A percentile compares a stretch with the other conserved stretches of the same genome.
Evolutionary conservation across 768 basidiomycete genomes (phyloP).

Genomic region (Nidula microcarpa): DNA sequence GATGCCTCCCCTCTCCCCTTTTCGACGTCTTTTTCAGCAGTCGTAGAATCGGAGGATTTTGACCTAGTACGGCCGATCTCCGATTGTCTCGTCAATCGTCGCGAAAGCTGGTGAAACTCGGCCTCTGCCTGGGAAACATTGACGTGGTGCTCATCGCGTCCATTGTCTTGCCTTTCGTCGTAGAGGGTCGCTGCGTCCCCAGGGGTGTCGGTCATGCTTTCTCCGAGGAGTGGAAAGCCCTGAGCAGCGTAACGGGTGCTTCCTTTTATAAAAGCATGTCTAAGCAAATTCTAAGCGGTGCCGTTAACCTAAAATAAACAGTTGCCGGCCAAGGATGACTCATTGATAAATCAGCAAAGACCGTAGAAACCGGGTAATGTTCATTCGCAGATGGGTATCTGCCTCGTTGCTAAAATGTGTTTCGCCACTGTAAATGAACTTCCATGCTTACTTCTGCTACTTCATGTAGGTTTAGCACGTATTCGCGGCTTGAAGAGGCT

Average conservation of each 20-base stretch:
- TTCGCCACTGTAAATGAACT: too few relatives aligned
- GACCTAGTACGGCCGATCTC: constrained; percentile 14
- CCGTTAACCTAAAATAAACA: too few relatives aligned
- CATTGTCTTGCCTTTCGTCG: constrained; percentile 12
- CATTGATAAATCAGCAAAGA: too few relatives aligned
- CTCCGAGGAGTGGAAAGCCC: background rate
- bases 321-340: too few relatives aligned
- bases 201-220: constrained; percentile 24
- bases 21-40: constrained; percentile 39
- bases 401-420: too few relatives aligned
- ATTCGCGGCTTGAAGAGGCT: too few relatives aligned
- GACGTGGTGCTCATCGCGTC: constrained; percentile 27
- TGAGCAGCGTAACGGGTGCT: background rate
- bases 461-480: too few relatives aligned
- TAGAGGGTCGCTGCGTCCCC: constrained; percentile 21
- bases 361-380: too few relatives aligned
- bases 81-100: constrained; percentile 31
- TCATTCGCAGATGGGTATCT: too few relatives aligned
- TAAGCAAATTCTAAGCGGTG: too few relatives aligned
- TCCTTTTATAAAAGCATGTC: background rate
- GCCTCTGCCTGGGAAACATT: constrained; percentile 49
- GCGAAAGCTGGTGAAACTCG: constrained; percentile 53
- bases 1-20: constrained; percentile 28
- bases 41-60: constrained; percentile 16
- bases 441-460: too few relatives aligned